Evolutionary conservation across 139 green algal genomes (phyloP), one percentile per base, ranked within the genome.

Genomic region (Chlorella sorokiniana): DNA sequence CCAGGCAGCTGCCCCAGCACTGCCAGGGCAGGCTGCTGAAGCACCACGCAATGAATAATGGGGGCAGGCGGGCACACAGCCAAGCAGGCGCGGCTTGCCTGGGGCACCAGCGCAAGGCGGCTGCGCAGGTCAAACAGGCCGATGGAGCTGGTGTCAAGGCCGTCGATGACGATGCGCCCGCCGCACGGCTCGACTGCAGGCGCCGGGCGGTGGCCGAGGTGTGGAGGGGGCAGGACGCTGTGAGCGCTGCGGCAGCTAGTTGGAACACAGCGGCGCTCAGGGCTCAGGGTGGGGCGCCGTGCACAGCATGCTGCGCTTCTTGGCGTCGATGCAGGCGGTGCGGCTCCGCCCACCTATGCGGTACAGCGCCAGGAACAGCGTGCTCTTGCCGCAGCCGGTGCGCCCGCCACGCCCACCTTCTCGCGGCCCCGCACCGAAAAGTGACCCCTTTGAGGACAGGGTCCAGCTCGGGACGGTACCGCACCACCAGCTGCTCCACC

Each of bases 161-260:
- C 93, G 81, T 99, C 96, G 70, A 99, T 95, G 38, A 88, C 52
- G 72, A 99, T 93, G 33, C 54, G 69, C 23, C 96, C 96, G 1
- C 74, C 64, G 76, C 87, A 85, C 35, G 94, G 91, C 85, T 98
- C 94, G 56, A 89, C 80, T 78, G 71, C 71, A 78, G 40, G 41
- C 6, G 29, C 23, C 40, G 9, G 8, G 1, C n/a, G 42, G n/a
- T 2, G 31, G n/a, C 18, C 35, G 22, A 37, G 25, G 40, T 20
- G 10, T 7, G 1, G 16, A 9, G 14, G 8, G 14, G 69, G 23
- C 22, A 35, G 38, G 10, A 74, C 2, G 16, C 20, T 20, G 40
- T 42, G 5, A n/a, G 54, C 18, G 9, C 5, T 4, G 18, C 27
- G 16, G 54, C n/a, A n/a, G n/a, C n/a, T n/a, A n/a, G n/a, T n/a